Evolutionary conservation across 306 rosid species (phyloP).

Genomic region (Pueraria montana): DNA sequence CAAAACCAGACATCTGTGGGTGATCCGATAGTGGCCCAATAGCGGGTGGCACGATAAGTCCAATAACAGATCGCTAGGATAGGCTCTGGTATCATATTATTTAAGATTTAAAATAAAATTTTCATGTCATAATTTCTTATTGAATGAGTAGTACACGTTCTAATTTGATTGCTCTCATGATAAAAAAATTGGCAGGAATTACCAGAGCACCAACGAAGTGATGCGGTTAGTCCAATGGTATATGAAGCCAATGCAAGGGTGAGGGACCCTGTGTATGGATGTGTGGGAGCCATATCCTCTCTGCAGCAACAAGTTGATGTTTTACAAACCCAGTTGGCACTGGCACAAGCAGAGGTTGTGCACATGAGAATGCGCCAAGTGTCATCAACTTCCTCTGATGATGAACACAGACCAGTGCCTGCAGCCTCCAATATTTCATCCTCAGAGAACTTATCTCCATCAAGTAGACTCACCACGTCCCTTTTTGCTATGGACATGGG

Average conservation of each 20-base stretch:
- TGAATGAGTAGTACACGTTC: not conserved
- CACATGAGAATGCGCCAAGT: constrained; percentile 69
- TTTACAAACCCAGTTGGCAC: constrained; percentile 83
- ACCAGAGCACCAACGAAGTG: constrained; percentile 81
- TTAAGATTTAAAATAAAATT: too few relatives aligned
- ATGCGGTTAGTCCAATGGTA: constrained; percentile 96
- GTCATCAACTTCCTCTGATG: constrained; percentile 46
- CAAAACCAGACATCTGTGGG: too few relatives aligned
- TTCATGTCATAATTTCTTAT: not conserved
- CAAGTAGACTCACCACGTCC: constrained; percentile 64
- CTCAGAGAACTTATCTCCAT: constrained; percentile 31
- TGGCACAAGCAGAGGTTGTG: constrained; percentile 84
- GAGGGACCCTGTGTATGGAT: constrained; percentile 94
- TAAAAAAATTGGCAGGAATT: constrained; percentile 62
- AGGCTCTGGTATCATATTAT: too few relatives aligned
- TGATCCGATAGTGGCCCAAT: too few relatives aligned
- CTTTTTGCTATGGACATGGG: constrained; percentile 71
- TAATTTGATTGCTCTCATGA: not conserved
- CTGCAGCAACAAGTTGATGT: constrained; percentile 81
- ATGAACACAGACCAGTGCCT: not conserved
- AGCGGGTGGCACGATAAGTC: too few relatives aligned
- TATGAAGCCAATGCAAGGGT: too few relatives aligned
- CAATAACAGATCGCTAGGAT: too few relatives aligned
- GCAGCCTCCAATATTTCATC: constrained; percentile 33
- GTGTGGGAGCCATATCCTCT: constrained; percentile 94